Conservation (phyloP, 495 filamentous ascomycete genomes). For the Echria macrotheca region DNA sequence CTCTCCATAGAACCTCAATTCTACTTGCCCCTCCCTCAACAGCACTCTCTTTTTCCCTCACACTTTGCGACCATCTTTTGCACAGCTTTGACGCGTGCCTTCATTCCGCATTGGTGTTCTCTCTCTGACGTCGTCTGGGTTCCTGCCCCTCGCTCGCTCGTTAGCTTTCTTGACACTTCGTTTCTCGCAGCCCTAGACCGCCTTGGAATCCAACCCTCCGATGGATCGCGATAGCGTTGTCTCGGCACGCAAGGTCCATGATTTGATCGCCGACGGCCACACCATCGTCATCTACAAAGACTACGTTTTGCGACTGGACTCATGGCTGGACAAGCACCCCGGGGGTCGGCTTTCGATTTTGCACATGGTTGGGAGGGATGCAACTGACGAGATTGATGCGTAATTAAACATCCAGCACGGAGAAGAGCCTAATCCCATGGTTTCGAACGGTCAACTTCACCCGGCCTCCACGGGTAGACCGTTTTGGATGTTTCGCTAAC, state of each 20-base stretch:
- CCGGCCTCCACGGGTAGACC: not conserved
- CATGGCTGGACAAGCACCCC: constrained; percentile 43
- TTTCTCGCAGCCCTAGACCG: too few species aligned
- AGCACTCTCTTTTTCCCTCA: too few species aligned
- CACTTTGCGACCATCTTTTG: too few species aligned
- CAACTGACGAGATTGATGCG: constrained; percentile 48
- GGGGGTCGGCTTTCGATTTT: constrained; percentile 40
- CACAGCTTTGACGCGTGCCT: too few species aligned
- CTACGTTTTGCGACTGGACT: constrained; percentile 37
- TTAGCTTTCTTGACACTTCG: too few species aligned
- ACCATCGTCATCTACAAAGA: constrained; percentile 42
- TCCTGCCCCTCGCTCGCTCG: too few species aligned
- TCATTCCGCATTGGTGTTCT: too few species aligned
- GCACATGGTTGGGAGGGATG: constrained; percentile 49
- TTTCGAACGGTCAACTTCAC: not conserved
- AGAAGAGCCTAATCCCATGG: not conserved
- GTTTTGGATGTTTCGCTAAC: not conserved
- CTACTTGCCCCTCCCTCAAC: too few species aligned
- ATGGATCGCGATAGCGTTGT: constrained; percentile 21
- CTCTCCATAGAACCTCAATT: too few species aligned
- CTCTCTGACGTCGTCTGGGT: too few species aligned
- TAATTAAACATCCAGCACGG: constrained; percentile 12
- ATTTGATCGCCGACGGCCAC: constrained; percentile 39
- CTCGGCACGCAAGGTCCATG: constrained; percentile 26
- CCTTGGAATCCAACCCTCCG: too few species aligned